Base-by-base conservation (phyloP, 139 green algal genomes). In the Eudorina sp. region DNA sequence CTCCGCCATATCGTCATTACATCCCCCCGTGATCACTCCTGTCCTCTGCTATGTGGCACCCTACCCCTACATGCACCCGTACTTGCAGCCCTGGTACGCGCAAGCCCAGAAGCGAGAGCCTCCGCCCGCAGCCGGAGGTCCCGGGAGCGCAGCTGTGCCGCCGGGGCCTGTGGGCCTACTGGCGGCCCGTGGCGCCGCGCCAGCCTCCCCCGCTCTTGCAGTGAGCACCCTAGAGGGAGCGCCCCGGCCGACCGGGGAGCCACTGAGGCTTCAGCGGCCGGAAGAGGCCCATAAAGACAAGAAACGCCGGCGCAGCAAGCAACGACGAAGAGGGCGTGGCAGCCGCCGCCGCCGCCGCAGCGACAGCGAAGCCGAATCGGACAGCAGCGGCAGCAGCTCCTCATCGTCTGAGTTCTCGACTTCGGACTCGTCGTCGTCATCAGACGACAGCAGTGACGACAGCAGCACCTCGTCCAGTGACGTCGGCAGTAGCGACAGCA, bases 1-100 rank as follows among this genome's bases (percentile, higher is more conserved):
- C n/a, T n/a, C n/a, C n/a, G n/a, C n/a, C n/a, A n/a, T n/a, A n/a
- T n/a, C n/a, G n/a, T n/a, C n/a, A n/a, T n/a, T n/a, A n/a, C n/a
- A n/a, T n/a, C n/a, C n/a, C n/a, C n/a, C n/a, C n/a, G n/a, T n/a
- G n/a, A n/a, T n/a, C n/a, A n/a, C n/a, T n/a, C n/a, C n/a, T n/a
- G n/a, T n/a, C n/a, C n/a, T n/a, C n/a, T n/a, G n/a, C n/a, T n/a
- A n/a, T n/a, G n/a, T n/a, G n/a, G n/a, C n/a, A n/a, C n/a, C n/a
- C n/a, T n/a, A n/a, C n/a, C n/a, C n/a, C n/a, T n/a, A n/a, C n/a
- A n/a, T n/a, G n/a, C n/a, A n/a, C n/a, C 16, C 58, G 18, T 81
- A 1, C 25, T 45, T 60, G 38, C 83, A 91, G 88, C 91, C 91
- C 64, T 93, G 91, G 92, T 95, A 94, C 58, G 86, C 89, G 11